A percentile compares a stretch with the other conserved stretches of the same genome.
phyloP scores from a whole-genome alignment of 768 basidiomycete species.

The Coprinopsis sp. region DNA sequence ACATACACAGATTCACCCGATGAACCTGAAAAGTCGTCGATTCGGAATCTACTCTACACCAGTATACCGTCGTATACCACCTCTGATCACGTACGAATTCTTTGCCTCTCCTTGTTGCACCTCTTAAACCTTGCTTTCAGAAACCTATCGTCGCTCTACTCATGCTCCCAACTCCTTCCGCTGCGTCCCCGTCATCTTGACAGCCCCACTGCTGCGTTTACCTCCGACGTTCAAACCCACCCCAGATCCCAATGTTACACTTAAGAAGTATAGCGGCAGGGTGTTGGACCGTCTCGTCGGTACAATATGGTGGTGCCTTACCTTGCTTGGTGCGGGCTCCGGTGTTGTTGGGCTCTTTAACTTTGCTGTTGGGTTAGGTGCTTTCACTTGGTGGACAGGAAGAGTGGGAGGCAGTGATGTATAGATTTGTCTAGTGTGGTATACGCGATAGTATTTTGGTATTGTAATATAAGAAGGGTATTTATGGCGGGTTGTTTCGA shows the following conservation, averaged over 20 bases:
- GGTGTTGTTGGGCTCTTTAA: slow-evolving; percentile 67
- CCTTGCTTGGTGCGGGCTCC: slow-evolving; percentile 74
- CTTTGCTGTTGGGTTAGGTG: slow-evolving; percentile 60
- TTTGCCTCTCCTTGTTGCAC: not conserved
- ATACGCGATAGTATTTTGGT: not conserved
- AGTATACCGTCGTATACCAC: slow-evolving; percentile 79
- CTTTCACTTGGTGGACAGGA: slow-evolving; percentile 58
- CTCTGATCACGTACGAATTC: slow-evolving; percentile 76
- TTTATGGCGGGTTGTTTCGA: not conserved
- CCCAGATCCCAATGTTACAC: slow-evolving; percentile 46
- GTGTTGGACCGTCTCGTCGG: slow-evolving; percentile 72
- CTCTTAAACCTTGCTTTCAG: slow-evolving; percentile 28
- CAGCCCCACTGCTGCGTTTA: slow-evolving; percentile 44
- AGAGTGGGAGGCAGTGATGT: slow-evolving; percentile 11
- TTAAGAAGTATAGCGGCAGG: slow-evolving; percentile 65
- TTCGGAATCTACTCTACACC: slow-evolving; percentile 70
- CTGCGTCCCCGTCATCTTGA: slow-evolving; percentile 13
- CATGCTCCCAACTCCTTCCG: slow-evolving; percentile 35
- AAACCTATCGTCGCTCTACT: slow-evolving; percentile 85
- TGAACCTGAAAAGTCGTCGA: slow-evolving; percentile 43
- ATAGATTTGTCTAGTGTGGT: not conserved
- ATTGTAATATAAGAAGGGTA: not conserved
- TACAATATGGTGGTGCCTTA: slow-evolving; percentile 71
- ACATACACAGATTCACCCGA: slow-evolving; percentile 64
- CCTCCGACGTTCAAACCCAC: slow-evolving; percentile 45